Evolutionary conservation across 179 eudicot species (phyloP), one percentile per base, ranked within the genome.

Genomic region (Heliamphora pulchella): DNA sequence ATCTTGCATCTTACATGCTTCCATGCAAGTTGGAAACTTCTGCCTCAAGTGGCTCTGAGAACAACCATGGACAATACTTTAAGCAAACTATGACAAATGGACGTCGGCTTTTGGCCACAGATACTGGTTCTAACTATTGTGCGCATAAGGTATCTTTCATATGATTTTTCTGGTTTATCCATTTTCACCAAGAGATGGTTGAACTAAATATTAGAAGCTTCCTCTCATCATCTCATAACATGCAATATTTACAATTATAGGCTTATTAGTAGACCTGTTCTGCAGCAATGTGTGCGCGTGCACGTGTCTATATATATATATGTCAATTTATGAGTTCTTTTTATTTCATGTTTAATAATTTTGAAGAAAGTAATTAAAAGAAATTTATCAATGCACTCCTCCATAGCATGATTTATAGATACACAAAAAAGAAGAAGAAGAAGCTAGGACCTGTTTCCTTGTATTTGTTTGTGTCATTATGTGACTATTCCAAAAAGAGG

Each of bases 1-100:
- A 88, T 84, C 86, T 93, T 65, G 85, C 96, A 39, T 39, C 76
- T 72, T 65, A 22, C 82, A 91, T 95, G 97, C 92, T 95, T 64
- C 97, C 97, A 31, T 95, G 98, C 90, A 84, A 85, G 54, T 63
- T 76, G 84, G 64, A 79, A 78, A 54, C 71, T 31, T 46, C 18
- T 31, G 48, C 62, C 47, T 10, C 77, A 51, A 57, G 9, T 80
- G 73, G 64, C 4, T 63, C 75, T 10, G 84, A 79, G 64, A 63
- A 69, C 17, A 66, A 83, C 48, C 85, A 85, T 51, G 58, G 7
- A 57, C 64, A 71, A 39, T 77, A 75, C 70, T 83, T 78, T 74
- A 79, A 82, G 17, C 81, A 79, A 71, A 77, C 78, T 79, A 71
- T 78, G 82, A 83, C 65, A 8, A 79, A 71, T 76, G 83, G 86